These are phyloP conservation scores for Kwoniella europaea DNA, from an alignment of 768 basidiomycete species.

Conservation along the genomic window DNA sequence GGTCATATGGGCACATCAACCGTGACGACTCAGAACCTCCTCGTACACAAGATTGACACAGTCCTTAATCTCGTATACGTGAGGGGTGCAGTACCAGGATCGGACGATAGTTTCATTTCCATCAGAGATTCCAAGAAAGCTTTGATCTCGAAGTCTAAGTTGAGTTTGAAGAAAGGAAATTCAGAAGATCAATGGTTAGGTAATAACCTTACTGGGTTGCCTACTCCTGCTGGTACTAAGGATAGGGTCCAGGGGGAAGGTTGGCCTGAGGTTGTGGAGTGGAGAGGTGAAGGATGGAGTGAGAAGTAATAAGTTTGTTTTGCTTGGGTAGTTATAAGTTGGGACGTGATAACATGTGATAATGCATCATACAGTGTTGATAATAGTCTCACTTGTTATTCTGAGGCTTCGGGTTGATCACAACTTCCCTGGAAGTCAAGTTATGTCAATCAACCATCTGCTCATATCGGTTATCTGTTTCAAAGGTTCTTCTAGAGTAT, in stretches of 20 bases:
- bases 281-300: constrained; percentile 37
- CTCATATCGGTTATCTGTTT: too few species aligned
- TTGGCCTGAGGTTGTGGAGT: constrained; percentile 49
- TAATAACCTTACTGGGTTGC: constrained; percentile 74
- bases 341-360: too few species aligned
- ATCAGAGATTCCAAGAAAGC: constrained; percentile 90
- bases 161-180: constrained; percentile 48
- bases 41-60: constrained; percentile 85
- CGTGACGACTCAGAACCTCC: constrained; percentile 82
- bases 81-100: constrained; percentile 85
- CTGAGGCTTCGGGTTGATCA: too few species aligned
- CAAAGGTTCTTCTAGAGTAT: too few species aligned
- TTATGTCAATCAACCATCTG: too few species aligned
- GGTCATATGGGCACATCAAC: constrained; percentile 86
- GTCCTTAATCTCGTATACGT: constrained; percentile 86
- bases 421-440: too few species aligned
- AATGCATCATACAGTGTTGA: too few species aligned
- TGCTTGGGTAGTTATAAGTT: too few species aligned
- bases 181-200: constrained; percentile 48
- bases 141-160: constrained; percentile 75
- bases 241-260: constrained; percentile 59
- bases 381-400: too few species aligned
- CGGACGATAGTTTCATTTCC: constrained; percentile 83
- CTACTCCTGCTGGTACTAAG: constrained; percentile 87
- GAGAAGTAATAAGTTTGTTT: constrained; percentile 17